These are phyloP conservation scores for Candida sp. DNA, from an alignment of 1,139 yeast species.

Conservation along the genomic window DNA sequence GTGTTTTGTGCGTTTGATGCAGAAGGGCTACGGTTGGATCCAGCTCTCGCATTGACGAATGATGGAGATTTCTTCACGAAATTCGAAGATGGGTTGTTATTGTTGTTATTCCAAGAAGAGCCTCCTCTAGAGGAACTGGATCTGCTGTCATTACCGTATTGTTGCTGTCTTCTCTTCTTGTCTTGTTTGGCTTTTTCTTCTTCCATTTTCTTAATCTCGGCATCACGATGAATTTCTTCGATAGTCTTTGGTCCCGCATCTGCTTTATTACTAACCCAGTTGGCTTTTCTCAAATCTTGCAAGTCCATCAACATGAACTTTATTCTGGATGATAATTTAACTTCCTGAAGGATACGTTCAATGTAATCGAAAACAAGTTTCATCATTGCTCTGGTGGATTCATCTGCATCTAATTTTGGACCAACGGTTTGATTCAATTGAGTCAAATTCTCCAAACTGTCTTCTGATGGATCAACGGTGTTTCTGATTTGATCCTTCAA, in stretches of 20 bases:
- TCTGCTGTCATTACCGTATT: slow-evolving; percentile 45
- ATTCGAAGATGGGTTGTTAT: slow-evolving; percentile 9
- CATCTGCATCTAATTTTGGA: slow-evolving; percentile 65
- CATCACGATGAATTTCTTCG: slow-evolving; percentile 88
- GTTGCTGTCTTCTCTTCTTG: slow-evolving; percentile 29
- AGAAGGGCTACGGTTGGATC: slow-evolving; percentile 5
- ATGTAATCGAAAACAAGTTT: slow-evolving; percentile 68
- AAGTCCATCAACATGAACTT: slow-evolving; percentile 91
- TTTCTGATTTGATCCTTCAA: slow-evolving; percentile 67
- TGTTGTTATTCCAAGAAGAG: slow-evolving; percentile 50
- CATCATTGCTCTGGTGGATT: slow-evolving; percentile 49
- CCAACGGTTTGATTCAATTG: slow-evolving; percentile 93
- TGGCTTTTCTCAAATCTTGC: slow-evolving; percentile 69
- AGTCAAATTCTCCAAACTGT: slow-evolving; percentile 86
- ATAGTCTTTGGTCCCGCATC: slow-evolving; percentile 93
- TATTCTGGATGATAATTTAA: slow-evolving; percentile 74
- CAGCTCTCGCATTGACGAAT: slow-evolving; percentile 24
- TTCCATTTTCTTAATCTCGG: slow-evolving; percentile 64
- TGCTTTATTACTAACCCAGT: slow-evolving; percentile 62
- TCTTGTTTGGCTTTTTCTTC: slow-evolving; percentile 61
- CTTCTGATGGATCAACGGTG: slow-evolving; percentile 81
- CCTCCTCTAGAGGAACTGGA: slow-evolving; percentile 55
- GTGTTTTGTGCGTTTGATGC: slow-evolving; percentile 3
- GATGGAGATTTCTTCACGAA: slow-evolving; percentile 24
- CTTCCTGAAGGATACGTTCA: slow-evolving; percentile 57